phyloP scores from a whole-genome alignment of 805 yeast species.

The Lipomyces sp. region DNA sequence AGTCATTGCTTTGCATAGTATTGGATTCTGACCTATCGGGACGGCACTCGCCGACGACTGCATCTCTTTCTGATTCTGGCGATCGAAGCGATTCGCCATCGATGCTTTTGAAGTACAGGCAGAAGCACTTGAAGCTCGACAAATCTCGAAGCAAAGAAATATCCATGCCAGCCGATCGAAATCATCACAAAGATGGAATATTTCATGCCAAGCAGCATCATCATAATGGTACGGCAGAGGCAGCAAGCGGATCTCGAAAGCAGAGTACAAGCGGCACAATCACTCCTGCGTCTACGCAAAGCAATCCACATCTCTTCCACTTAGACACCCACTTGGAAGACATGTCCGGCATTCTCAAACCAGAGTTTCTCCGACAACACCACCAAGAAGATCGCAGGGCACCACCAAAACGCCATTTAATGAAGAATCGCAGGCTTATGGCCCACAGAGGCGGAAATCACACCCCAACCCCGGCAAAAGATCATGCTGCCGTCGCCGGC shows the following conservation, averaged over 20 bases:
- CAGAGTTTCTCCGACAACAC: slow-evolving; percentile 14
- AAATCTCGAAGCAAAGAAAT: neutral
- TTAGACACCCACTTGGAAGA: slow-evolving; percentile 57
- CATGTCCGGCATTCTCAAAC: slow-evolving; percentile 56
- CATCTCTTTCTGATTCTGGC: neutral
- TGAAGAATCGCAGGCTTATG: slow-evolving; percentile 41
- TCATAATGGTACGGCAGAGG: neutral
- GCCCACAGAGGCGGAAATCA: slow-evolving; percentile 18
- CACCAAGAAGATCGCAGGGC: slow-evolving; percentile 9
- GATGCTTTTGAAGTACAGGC: slow-evolving; percentile 7
- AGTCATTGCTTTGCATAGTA: neutral
- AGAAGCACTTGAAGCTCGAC: slow-evolving; percentile 3
- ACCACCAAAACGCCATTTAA: slow-evolving; percentile 37
- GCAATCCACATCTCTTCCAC: slow-evolving; percentile 22
- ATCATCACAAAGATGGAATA: neutral
- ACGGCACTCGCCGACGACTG: neutral
- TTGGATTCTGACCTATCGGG: slow-evolving; percentile 1
- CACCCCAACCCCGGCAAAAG: slow-evolving; percentile 31
- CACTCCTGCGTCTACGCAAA: slow-evolving; percentile 1
- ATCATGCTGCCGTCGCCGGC: slow-evolving; percentile 25
- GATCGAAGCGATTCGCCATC: slow-evolving; percentile 7
- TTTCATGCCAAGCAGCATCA: neutral
- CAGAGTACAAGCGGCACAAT: neutral
- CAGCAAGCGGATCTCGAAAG: neutral
- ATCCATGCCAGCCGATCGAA: neutral